Base-by-base conservation (phyloP, 352 stramenopile species). In the Thalassiosira delicatula region DNA sequence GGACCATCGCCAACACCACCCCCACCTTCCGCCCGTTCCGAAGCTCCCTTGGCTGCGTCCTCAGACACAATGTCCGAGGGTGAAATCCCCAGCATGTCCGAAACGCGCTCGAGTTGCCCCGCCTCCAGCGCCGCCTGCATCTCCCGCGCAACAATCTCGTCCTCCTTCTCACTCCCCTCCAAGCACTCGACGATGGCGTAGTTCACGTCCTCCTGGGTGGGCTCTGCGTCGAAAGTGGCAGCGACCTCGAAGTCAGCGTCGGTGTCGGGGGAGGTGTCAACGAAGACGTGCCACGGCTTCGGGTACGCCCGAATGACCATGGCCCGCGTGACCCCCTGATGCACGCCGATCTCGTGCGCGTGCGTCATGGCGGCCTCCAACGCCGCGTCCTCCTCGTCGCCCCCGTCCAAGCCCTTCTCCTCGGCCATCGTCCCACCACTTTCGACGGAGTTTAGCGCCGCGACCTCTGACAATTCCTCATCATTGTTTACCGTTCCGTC, bases 201-300 rank as follows among this genome's bases (percentile, higher is more conserved):
- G 66, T 95, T 93, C 0, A 95, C 71, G 59, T 94, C 88, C 66
- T 95, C 88, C 71, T 87, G 74, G 1, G 83, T 87, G 17, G 91
- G 91, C 75, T 93, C 87, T 49, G 68, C 67, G 49, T 93, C 90
- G 74, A 94, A 95, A 3, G 90, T 94, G n/a, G 21, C 35, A 42
- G 59, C 42, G 23, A 56, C n/a, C 19, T 92, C 88, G 87, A 94
- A 95, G 71, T 93, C 89, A 25, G 89, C 84, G 68, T 93, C 88
- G 25, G 83, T 91, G 69, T 93, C 87, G 9, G 91, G 89, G 30
- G 87, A 92, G 21, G 83, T 89, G 69, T 95, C 91, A 54, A 95
- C 90, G 83, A 95, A 95, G 23, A 95, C 83, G 70, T 94, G 87
- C 91, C 91, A 95, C 49, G 91, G 90, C 87, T 86, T 89, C 54